Base-by-base conservation (phyloP, 306 rosid species). In the Corylus avellana region DNA sequence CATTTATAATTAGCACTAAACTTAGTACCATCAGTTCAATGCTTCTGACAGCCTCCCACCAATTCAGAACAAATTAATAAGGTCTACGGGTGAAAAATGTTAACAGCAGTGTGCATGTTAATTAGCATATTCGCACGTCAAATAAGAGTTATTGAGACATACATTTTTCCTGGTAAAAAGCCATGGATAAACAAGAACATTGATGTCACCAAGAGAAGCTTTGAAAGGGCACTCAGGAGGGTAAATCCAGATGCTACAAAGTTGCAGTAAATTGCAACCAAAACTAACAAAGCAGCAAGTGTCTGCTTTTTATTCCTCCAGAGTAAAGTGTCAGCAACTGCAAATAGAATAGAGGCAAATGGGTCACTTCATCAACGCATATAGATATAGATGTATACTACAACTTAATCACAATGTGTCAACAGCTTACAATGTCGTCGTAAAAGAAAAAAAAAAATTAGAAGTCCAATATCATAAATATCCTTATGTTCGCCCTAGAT, bases 321-420 rank as follows among this genome's bases (percentile, higher is more conserved):
- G 77, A 95, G 99, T 83, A 95, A 86, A 9, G 90, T 85, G 76
- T 95, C 98, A 76, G 99, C 97, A 90, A 92, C 99, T 95, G 97
- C 84, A 85, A 85, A 80, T 70, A 32, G 53, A 29, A 81, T 64
- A 12, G 62, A 59, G 46, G 75, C 20, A 75, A 84, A 81, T 42
- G 48, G 44, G 73, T 73, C 73, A 53, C 61, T 63, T 62, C 78
- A 81, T 81, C 79, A 77, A 44, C 58, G 63, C 56, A 56, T 75
- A 55, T 12, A 51, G 49, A 81, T 78, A 77, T 46, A 13, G 56
- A 72, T 35, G 72, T 51, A 83, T 74, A 50, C 44, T 32, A 66
- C 51, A 63, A n/a, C 63, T 48, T 73, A 16, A 8, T 51, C 13
- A 35, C 78, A 74, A 74, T 67, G 55, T 17, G 51, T 57, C 50